Evolutionary conservation across 495 filamentous ascomycete genomes (phyloP).

Genomic region (Penicillium malachiteum): DNA sequence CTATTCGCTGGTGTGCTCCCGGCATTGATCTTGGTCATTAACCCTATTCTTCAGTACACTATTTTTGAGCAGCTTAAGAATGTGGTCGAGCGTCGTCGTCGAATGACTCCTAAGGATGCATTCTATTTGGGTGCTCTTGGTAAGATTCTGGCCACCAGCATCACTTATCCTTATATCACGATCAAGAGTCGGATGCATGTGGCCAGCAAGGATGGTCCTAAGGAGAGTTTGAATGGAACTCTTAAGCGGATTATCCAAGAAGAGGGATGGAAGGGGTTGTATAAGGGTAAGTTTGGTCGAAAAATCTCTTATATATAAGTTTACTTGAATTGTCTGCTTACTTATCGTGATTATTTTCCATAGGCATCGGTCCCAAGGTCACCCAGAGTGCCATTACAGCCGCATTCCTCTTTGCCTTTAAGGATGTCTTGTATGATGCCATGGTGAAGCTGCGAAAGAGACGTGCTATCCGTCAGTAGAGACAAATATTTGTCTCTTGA

Average conservation of each 20-base stretch:
- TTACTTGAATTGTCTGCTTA: not conserved
- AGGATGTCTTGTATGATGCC: slow-evolving; percentile 75
- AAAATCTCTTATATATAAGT: not conserved
- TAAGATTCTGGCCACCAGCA: slow-evolving; percentile 87
- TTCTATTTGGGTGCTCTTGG: slow-evolving; percentile 91
- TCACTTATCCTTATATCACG: slow-evolving; percentile 98
- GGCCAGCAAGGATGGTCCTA: slow-evolving; percentile 62
- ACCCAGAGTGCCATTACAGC: slow-evolving; percentile 95
- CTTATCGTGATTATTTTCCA: not conserved
- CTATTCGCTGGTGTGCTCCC: slow-evolving; percentile 92
- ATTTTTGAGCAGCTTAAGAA: slow-evolving; percentile 98
- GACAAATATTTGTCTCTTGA: not conserved
- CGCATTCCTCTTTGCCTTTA: slow-evolving; percentile 96
- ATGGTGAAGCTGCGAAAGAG: slow-evolving; percentile 56
- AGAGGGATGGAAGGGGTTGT: slow-evolving; percentile 86
- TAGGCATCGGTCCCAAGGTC: slow-evolving; percentile 91
- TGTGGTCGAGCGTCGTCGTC: slow-evolving; percentile 60
- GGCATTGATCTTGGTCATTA: slow-evolving; percentile 90
- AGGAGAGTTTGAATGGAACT: slow-evolving; percentile 70
- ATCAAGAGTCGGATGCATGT: slow-evolving; percentile 98
- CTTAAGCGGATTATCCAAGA: slow-evolving; percentile 77
- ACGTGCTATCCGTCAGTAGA: slow-evolving; percentile 41
- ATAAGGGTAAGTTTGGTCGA: slow-evolving; percentile 66
- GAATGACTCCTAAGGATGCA: slow-evolving; percentile 77
- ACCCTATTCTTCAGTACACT: slow-evolving; percentile 97